Percentiles rank a stretch among this genome's conserved stretches.
These are phyloP conservation scores for Yamagishiella unicocca DNA, from an alignment of 139 green algal species.

Conservation along the genomic window DNA sequence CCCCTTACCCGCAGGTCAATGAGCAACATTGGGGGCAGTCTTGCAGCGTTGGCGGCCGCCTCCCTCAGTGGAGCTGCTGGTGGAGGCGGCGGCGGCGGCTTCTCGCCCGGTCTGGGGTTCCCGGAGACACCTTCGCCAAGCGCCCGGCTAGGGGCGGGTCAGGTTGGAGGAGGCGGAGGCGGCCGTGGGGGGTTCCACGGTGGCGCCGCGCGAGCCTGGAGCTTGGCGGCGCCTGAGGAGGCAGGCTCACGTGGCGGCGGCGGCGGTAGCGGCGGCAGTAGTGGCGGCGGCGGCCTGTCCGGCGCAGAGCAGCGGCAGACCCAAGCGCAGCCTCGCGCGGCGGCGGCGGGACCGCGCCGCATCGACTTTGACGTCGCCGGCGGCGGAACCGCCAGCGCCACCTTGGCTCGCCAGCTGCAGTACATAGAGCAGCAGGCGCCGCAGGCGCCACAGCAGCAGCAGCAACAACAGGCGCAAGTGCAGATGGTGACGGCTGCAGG, in stretches of 20 bases:
- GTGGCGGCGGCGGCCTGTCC: not conserved
- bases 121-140: not conserved
- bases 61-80: not conserved
- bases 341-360: not conserved
- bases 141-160: not conserved
- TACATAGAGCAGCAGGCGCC: not conserved
- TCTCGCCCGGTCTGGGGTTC: not conserved
- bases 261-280: not conserved
- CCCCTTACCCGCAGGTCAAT: not conserved
- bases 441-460: not conserved
- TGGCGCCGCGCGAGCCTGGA: not conserved
- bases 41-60: not conserved
- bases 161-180: not conserved
- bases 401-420: not conserved
- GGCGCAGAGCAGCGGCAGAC: not conserved
- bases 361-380: not conserved
- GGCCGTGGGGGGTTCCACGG: conserved; percentile 16
- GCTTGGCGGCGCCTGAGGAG: not conserved
- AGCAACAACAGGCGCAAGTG: not conserved
- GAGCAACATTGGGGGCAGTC: not conserved
- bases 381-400: not conserved
- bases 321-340: not conserved
- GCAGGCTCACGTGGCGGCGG: not conserved
- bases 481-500: not conserved
- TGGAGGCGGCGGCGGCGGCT: not conserved